These are phyloP conservation scores for Sporothrix variecibatus DNA, from an alignment of 2,329 filamentous ascomycete genomes.

Conservation along the genomic window DNA sequence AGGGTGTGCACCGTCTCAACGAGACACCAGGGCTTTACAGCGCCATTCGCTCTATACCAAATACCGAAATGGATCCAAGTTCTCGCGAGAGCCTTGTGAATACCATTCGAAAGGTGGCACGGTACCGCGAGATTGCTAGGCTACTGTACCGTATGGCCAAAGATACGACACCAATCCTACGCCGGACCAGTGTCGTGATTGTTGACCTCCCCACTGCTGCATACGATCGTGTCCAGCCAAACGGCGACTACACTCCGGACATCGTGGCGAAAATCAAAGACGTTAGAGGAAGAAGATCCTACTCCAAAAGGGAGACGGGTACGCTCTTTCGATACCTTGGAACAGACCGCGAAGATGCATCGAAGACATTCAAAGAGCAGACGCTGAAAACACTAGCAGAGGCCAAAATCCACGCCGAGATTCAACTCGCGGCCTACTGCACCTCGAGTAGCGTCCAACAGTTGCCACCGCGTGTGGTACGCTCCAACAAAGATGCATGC, in stretches of 20 bases:
- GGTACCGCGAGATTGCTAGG: slow-evolving; percentile 41
- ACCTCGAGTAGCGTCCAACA: neutral
- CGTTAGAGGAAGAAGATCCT: neutral
- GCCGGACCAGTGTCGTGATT: neutral
- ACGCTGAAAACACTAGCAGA: neutral
- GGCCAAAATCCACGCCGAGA: slow-evolving; percentile 22
- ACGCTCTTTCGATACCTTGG: neutral
- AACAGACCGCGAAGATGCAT: neutral
- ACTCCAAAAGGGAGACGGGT: neutral
- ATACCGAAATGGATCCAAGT: neutral
- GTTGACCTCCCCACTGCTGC: neutral
- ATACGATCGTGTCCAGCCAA: neutral
- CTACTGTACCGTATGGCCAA: slow-evolving; percentile 40
- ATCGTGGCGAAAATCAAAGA: neutral
- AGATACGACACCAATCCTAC: neutral
- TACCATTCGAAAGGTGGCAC: slow-evolving; percentile 40
- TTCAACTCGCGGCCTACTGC: slow-evolving; percentile 8
- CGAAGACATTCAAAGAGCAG: neutral
- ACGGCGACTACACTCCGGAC: neutral
- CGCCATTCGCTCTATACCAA: neutral
- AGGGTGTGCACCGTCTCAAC: neutral
- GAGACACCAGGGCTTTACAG: neutral
- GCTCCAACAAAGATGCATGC: slow-evolving; percentile 18
- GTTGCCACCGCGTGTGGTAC: slow-evolving; percentile 8
- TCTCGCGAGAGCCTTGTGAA: slow-evolving; percentile 16